phyloP scores from a whole-genome alignment of 441 rosid genomes.

The Erodium texanum region DNA sequence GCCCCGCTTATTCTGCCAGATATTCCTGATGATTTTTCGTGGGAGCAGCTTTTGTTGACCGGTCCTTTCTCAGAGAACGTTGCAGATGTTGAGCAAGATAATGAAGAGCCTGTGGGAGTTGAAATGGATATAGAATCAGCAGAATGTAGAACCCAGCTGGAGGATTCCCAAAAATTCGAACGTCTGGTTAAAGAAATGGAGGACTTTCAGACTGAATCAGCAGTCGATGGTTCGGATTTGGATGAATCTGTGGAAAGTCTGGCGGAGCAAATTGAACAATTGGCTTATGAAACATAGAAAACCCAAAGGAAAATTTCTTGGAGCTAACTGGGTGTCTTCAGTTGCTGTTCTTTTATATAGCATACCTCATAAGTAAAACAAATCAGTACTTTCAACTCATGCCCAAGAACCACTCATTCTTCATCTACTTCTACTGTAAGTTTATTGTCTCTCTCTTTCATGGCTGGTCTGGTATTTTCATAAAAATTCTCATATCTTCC shows the following conservation, averaged over 20 bases:
- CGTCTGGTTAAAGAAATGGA: conserved; percentile 38
- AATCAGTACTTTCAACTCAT: neutral
- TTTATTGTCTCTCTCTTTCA: too few relatives aligned
- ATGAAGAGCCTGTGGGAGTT: conserved; percentile 21
- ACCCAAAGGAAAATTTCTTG: neutral
- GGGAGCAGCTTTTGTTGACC: conserved; percentile 55
- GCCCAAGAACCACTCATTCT: neutral
- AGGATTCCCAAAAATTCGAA: conserved; percentile 32
- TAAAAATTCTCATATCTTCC: too few relatives aligned
- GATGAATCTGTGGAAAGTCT: conserved; percentile 39
- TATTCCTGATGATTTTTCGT: conserved; percentile 51
- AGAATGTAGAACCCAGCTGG: conserved; percentile 16
- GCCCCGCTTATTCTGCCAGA: conserved; percentile 52
- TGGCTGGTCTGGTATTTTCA: neutral
- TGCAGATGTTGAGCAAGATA: conserved; percentile 25
- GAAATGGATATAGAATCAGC: conserved; percentile 34
- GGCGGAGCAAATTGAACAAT: conserved; percentile 41
- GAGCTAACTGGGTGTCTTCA: neutral
- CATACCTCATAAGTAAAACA: neutral
- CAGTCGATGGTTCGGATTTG: conserved; percentile 21
- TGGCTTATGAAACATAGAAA: conserved; percentile 30
- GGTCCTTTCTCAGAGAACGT: conserved; percentile 28
- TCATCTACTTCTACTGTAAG: neutral
- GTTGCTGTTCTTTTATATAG: neutral
- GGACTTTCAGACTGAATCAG: conserved; percentile 29